These are phyloP conservation scores for Hymenoscyphus linearis DNA, from an alignment of 2,329 filamentous ascomycete genomes.

Conservation along the genomic window DNA sequence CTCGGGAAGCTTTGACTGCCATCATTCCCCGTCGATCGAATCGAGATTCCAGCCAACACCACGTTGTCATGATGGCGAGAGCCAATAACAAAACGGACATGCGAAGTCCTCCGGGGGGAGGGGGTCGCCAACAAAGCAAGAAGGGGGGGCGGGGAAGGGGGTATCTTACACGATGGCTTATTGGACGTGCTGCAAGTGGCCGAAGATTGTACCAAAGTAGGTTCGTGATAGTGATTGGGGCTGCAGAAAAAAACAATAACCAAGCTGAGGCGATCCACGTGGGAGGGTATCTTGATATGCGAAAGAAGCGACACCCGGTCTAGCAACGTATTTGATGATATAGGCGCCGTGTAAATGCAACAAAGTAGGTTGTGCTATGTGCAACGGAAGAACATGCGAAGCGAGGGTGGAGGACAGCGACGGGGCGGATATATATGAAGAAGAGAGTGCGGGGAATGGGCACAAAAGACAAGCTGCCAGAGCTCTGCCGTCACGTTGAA, in stretches of 20 bases:
- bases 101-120: conserved; percentile 3
- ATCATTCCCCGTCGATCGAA: background rate
- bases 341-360: conserved; percentile 12
- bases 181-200: conserved; percentile 15
- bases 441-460: conserved; percentile 20
- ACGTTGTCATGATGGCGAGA: background rate
- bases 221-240: conserved; percentile 9
- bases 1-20: background rate
- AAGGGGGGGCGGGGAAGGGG: conserved; percentile 1
- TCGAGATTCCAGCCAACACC: background rate
- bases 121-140: no score
- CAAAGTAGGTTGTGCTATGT: conserved; percentile 19
- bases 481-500: conserved; percentile 38
- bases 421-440: conserved; percentile 17
- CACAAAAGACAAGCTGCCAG: conserved; percentile 38
- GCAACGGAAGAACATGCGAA: conserved; percentile 13
- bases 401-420: conserved; percentile 3
- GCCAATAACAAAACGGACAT: background rate
- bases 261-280: conserved; percentile 9
- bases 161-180: conserved; percentile 19
- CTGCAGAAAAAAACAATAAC: conserved; percentile 9
- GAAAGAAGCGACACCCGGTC: conserved; percentile 22
- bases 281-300: conserved; percentile 23
- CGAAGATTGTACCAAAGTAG: background rate
- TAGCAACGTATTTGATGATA: conserved; percentile 23